Base-by-base conservation (phyloP, 331 rosid species). In the Cydonia oblonga region DNA sequence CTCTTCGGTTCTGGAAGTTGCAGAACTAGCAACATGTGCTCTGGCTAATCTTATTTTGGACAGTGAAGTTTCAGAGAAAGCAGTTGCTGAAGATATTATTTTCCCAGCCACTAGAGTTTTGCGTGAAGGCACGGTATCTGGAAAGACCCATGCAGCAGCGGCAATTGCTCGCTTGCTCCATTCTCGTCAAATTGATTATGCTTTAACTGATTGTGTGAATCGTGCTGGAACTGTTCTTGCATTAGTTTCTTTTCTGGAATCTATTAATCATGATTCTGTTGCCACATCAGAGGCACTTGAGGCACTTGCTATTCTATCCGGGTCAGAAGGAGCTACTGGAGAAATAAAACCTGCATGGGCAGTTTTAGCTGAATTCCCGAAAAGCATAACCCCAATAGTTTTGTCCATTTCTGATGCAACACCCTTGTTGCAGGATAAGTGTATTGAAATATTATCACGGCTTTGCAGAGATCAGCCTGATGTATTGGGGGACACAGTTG, bases 121-220 rank as follows among this genome's bases (percentile, higher is more conserved):
- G 74, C 76, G 75, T 42, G 96, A 93, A 83, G 97, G 98, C 77
- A 81, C 96, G 15, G 63, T 84, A 42, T 88, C 85, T 32, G 96
- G 98, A 63, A 91, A 93, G 83, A 76, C 90, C 72, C 90, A 85
- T 86, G 96, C 97, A 63, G 97, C 98, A 60, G 96, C 98, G 57
- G 98, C 92, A 49, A 89, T 91, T 76, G 91, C 97, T 65, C 96
- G 96, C 75, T 86, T 91, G 73, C 87, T 95, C 70, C 89, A 83
- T 70, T 88, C 87, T 77, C 93, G 84, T 23, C 73, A 66, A 84
- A 87, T 91, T 77, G 91, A 91, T 76, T 53, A 69, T 76, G 85
- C 79, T 76, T 80, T 95, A 63, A 89, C 86, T 66, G 96, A 89
- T 67, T 89, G 97, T 78, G 93, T 95, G 72, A 88, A 89, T 78